Conservation (phyloP, 345 rosid genomes). For the Citrus sp. region DNA sequence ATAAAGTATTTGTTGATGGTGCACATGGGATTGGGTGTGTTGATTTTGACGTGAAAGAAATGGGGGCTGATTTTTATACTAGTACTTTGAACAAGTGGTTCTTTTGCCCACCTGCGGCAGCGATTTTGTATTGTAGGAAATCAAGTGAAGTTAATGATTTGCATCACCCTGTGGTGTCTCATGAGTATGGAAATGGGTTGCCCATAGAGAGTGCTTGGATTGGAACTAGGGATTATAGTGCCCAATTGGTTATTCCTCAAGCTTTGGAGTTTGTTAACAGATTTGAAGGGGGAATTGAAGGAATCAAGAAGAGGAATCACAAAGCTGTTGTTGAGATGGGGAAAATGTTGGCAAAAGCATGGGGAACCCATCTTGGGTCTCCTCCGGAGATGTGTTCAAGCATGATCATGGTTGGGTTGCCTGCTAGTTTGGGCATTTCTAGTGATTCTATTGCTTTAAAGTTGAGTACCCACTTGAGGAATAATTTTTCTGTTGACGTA, state of each 20-base stretch:
- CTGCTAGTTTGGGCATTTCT: no score
- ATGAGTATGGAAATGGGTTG: constrained; percentile 58
- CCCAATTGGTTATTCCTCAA: constrained; percentile 78
- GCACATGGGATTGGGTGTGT: constrained; percentile 91
- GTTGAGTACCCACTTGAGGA: no score
- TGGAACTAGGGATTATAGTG: constrained; percentile 86
- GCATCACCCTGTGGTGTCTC: no score
- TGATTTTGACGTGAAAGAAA: constrained; percentile 43
- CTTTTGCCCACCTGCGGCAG: no score
- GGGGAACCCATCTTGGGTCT: constrained; percentile 87
- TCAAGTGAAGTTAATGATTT: no score
- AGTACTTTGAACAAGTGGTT: no score
- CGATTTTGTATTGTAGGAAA: no score
- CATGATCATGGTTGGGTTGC: no score
- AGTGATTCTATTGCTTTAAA: no score
- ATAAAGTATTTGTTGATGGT: constrained; percentile 85
- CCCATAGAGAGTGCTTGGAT: constrained; percentile 87
- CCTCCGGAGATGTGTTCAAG: constrained; percentile 64
- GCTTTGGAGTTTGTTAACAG: constrained; percentile 71
- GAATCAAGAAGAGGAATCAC: constrained; percentile 78
- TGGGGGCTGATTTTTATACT: no score
- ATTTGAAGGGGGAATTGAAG: constrained; percentile 79
- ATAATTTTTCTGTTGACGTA: no score
- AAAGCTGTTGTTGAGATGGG: constrained; percentile 77
- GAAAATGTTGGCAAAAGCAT: constrained; percentile 65